These are phyloP conservation scores for Corymbia citriodora DNA, from an alignment of 441 rosid species.

Conservation along the genomic window DNA sequence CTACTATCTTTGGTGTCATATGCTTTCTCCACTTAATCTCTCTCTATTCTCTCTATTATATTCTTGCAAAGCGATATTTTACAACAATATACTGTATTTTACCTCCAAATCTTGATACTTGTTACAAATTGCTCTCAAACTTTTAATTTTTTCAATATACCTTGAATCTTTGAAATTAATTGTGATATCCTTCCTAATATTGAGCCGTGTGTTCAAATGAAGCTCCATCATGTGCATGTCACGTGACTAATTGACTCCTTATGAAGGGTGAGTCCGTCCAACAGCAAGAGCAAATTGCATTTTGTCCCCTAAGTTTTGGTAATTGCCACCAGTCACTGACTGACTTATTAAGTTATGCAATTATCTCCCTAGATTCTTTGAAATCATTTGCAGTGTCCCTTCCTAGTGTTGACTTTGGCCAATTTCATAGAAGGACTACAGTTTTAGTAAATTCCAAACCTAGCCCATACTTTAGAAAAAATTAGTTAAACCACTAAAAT, in stretches of 20 bases:
- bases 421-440: neutral
- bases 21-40: no score
- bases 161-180: neutral
- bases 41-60: no score
- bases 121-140: neutral
- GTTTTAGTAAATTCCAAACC: neutral
- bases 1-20: no score
- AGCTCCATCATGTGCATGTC: rapidly evolving
- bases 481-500: neutral
- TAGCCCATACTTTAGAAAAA: neutral
- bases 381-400: neutral
- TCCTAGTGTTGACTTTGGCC: neutral
- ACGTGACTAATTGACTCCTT: neutral
- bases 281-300: neutral
- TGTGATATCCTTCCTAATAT: neutral
- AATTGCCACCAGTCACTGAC: neutral
- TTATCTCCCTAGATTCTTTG: neutral
- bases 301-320: neutral
- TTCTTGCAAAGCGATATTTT: no score
- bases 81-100: rapidly evolving
- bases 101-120: no score
- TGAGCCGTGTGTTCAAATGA: rapidly evolving
- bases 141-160: no score
- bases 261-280: neutral
- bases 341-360: neutral